phyloP scores from a whole-genome alignment of 1,139 yeast species.

The Wickerhamomyces sp. region DNA sequence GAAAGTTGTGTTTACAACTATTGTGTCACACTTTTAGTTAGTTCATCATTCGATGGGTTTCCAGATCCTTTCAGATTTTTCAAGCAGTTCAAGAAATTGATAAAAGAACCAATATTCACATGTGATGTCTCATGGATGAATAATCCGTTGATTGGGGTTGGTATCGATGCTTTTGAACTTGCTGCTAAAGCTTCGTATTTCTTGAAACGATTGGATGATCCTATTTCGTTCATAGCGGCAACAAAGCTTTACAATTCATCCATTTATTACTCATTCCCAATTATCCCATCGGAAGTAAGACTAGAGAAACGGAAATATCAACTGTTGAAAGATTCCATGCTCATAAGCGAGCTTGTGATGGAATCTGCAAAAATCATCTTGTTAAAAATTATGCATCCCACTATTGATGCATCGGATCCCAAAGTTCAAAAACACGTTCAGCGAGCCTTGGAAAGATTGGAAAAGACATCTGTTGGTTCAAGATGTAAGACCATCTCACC shows the following conservation, averaged over 20 bases:
- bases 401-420: conserved; percentile 5
- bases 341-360: conserved; percentile 17
- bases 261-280: conserved; percentile 11
- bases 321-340: conserved; percentile 13
- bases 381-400: conserved; percentile 9
- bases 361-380: conserved; percentile 16
- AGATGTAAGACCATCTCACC: conserved; percentile 10
- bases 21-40: conserved; percentile 27
- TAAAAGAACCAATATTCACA: conserved; percentile 29
- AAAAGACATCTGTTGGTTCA: conserved; percentile 5
- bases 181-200: conserved; percentile 37
- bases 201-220: conserved; percentile 23
- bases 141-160: conserved; percentile 33
- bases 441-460: conserved; percentile 4
- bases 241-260: conserved; percentile 14
- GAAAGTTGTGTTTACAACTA: conserved; percentile 36
- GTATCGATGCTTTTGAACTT: conserved; percentile 33
- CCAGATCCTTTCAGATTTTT: conserved; percentile 35
- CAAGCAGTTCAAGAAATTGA: conserved; percentile 25
- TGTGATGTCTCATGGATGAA: conserved; percentile 32
- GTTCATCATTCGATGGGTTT: conserved; percentile 24
- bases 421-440: conserved; percentile 13
- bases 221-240: conserved; percentile 8
- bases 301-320: conserved; percentile 10
- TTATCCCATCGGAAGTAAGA: conserved; percentile 13